Evolutionary conservation across 352 stramenopile genomes (phyloP).

Genomic region (Pythium rishiriense): DNA sequence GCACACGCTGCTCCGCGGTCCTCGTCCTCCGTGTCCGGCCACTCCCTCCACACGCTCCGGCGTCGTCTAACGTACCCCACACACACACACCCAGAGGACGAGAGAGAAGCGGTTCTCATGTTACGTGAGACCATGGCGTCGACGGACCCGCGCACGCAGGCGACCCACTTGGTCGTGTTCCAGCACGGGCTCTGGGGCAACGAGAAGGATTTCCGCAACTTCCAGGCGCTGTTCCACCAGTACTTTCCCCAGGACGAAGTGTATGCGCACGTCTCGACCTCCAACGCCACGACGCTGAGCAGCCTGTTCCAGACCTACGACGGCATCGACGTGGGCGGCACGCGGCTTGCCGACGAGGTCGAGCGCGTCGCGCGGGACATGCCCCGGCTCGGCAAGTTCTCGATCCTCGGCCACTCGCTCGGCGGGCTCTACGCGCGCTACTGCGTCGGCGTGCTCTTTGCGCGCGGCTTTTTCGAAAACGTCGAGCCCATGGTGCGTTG

Average conservation of each 20-base stretch:
- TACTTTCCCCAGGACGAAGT: slow-evolving; percentile 50
- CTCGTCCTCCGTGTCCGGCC: too few relatives aligned
- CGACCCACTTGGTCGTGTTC: slow-evolving; percentile 65
- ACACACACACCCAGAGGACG: too few relatives aligned
- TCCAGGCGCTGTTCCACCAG: slow-evolving; percentile 50
- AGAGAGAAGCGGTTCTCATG: too few relatives aligned
- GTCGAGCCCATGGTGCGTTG: slow-evolving; percentile 65
- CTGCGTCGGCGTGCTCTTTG: slow-evolving; percentile 63
- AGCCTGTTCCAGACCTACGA: slow-evolving; percentile 79
- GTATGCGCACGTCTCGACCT: slow-evolving; percentile 42
- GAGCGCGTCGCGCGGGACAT: slow-evolving; percentile 49
- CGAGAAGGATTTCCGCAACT: slow-evolving; percentile 58
- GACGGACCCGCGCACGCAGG: slow-evolving; percentile 11
- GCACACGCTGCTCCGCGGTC: too few relatives aligned
- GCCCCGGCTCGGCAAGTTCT: slow-evolving; percentile 66
- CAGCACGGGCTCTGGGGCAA: slow-evolving; percentile 75
- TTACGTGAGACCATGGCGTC: too few relatives aligned
- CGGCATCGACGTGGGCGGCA: slow-evolving; percentile 63
- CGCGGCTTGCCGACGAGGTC: slow-evolving; percentile 75
- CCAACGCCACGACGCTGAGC: slow-evolving; percentile 51
- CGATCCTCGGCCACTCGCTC: slow-evolving; percentile 76
- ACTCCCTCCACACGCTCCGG: too few relatives aligned
- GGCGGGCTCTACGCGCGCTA: slow-evolving; percentile 81
- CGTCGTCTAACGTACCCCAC: too few relatives aligned
- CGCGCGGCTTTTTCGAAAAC: slow-evolving; percentile 69